Conservation (phyloP, 306 rosid genomes). For the Vicia villosa region DNA sequence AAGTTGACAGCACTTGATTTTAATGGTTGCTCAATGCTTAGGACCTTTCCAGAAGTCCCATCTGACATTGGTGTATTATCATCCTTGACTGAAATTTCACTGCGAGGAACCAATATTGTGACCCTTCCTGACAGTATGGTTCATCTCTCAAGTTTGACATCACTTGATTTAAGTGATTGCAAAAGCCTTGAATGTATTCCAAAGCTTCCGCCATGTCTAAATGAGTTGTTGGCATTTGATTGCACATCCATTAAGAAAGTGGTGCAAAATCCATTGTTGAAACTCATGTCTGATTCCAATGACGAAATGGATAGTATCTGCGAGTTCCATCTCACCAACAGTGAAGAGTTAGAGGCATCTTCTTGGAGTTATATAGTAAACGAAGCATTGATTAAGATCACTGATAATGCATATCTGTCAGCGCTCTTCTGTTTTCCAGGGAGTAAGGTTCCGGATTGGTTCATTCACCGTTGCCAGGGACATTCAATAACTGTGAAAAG, state of each 20-base stretch:
- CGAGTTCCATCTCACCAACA: not conserved
- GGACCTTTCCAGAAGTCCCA: slow-evolving; percentile 31
- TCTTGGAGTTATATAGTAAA: not conserved
- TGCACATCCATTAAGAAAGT: slow-evolving; percentile 31
- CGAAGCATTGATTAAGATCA: not conserved
- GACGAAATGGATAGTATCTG: not conserved
- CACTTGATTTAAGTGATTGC: slow-evolving; percentile 7
- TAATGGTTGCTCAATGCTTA: slow-evolving; percentile 29
- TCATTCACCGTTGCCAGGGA: not conserved
- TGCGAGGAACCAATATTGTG: not conserved
- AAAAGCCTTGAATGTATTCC: slow-evolving; percentile 34
- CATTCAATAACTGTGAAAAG: not conserved
- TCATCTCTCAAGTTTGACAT: slow-evolving; percentile 27
- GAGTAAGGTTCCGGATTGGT: not conserved
- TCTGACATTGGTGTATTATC: slow-evolving; percentile 6
- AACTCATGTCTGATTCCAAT: too few species aligned
- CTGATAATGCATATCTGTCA: not conserved
- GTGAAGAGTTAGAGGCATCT: not conserved
- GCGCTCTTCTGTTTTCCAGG: not conserved
- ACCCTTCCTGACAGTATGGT: slow-evolving; percentile 23
- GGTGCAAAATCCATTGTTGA: not conserved
- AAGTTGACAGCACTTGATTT: slow-evolving; percentile 28
- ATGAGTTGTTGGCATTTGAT: slow-evolving; percentile 26
- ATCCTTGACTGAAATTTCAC: slow-evolving; percentile 22
- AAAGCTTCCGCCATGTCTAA: slow-evolving; percentile 23